These are phyloP conservation scores for Cryptococcus sp. DNA, from an alignment of 1,284 basidiomycete genomes.

Conservation along the genomic window DNA sequence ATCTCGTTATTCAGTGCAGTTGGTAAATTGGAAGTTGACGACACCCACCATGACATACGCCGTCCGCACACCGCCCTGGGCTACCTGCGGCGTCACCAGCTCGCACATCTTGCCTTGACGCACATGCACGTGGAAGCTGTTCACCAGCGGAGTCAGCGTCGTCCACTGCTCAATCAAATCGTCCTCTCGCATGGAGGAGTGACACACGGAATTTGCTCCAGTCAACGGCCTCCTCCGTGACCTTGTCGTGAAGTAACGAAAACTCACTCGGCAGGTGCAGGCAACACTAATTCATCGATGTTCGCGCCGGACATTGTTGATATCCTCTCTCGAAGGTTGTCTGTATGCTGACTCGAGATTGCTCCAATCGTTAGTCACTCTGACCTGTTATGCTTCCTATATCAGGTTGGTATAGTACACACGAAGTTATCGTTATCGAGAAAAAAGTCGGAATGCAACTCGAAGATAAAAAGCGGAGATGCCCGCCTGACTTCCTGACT, in stretches of 20 bases:
- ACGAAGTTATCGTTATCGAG: no score
- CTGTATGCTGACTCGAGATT: background rate
- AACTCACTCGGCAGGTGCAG: conserved; percentile 72
- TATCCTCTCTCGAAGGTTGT: background rate
- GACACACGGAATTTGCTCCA: no score
- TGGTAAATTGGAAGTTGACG: no score
- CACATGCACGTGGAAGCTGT: conserved; percentile 90
- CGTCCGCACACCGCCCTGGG: conserved; percentile 81
- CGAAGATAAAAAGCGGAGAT: no score
- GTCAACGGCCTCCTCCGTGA: no score
- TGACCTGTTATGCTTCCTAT: no score
- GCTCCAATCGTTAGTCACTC: background rate
- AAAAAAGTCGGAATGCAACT: no score
- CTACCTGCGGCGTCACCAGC: conserved; percentile 88
- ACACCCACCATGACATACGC: conserved; percentile 92
- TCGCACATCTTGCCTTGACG: conserved; percentile 80
- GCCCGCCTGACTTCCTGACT: no score
- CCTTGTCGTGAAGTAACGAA: background rate
- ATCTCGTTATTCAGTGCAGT: no score
- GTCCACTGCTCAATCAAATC: background rate
- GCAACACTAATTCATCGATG: conserved; percentile 55
- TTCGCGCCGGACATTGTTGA: background rate
- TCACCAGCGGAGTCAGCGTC: conserved; percentile 3
- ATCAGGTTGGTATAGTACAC: no score
- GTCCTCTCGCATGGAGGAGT: background rate